These are phyloP conservation scores for Leccinum angustisporum DNA, from an alignment of 1,284 basidiomycete genomes.

Conservation along the genomic window DNA sequence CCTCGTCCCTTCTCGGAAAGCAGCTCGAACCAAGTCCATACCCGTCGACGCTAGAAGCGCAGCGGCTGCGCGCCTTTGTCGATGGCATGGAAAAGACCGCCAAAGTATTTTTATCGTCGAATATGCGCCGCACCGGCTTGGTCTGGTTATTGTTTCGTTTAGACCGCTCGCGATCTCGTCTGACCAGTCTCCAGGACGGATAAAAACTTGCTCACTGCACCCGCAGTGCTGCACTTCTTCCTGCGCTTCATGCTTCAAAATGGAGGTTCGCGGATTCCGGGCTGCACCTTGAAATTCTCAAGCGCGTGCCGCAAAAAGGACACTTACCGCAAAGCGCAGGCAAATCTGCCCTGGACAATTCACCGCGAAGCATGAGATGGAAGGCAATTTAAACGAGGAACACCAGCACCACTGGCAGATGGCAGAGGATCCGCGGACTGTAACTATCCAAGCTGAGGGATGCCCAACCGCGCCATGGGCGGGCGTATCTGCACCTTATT, in stretches of 20 bases:
- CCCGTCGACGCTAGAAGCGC: conserved; percentile 12
- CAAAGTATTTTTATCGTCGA: conserved; percentile 51
- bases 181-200: conserved; percentile 27
- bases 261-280: conserved; percentile 34
- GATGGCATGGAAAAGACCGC: conserved; percentile 45
- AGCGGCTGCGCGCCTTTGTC: conserved; percentile 38
- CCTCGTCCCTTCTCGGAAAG: conserved; percentile 35
- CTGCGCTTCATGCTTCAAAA: conserved; percentile 47
- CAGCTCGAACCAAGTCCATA: conserved; percentile 26
- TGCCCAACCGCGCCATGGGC: too few species aligned
- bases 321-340: conserved; percentile 41
- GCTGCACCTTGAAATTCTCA: conserved; percentile 25
- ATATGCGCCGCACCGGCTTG: conserved; percentile 47
- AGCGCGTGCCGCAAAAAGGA: conserved; percentile 38
- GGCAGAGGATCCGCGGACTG: conserved; percentile 14
- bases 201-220: conserved; percentile 34
- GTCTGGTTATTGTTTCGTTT: conserved; percentile 37
- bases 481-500: too few species aligned
- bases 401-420: not conserved
- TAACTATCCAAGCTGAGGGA: too few species aligned
- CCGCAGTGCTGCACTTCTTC: conserved; percentile 49
- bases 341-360: conserved; percentile 40
- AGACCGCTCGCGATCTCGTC: not conserved
- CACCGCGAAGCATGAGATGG: conserved; percentile 32
- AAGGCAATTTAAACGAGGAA: conserved; percentile 28